These are phyloP conservation scores for Ehretia macrophylla DNA, from an alignment of 257 asterid genomes.

Conservation along the genomic window DNA sequence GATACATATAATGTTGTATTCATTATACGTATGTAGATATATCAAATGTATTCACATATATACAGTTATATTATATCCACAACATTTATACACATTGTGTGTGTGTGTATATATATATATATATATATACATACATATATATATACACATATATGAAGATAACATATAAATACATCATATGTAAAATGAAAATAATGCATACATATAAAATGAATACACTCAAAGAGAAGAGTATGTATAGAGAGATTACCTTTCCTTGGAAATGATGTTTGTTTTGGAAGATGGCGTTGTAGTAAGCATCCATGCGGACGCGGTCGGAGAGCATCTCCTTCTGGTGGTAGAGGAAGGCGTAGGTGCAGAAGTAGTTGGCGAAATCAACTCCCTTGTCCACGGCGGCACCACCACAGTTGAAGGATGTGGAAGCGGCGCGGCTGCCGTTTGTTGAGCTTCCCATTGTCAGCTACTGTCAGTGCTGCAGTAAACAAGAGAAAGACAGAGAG, in stretches of 20 bases:
- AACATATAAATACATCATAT: too few species aligned
- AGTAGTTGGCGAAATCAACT: constrained; percentile 91
- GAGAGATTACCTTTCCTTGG: constrained; percentile 1
- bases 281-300: constrained; percentile 78
- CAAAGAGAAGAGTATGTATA: too few species aligned
- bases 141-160: too few species aligned
- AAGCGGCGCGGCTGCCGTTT: constrained; percentile 24
- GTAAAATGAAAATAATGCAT: too few species aligned
- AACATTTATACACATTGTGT: too few species aligned
- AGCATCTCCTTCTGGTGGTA: constrained; percentile 99
- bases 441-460: constrained; percentile 56
- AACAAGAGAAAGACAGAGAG: background rate
- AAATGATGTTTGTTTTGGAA: constrained; percentile 81
- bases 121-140: too few species aligned
- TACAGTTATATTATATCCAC: too few species aligned
- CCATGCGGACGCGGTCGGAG: constrained; percentile 97
- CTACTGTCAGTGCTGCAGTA: background rate
- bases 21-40: too few species aligned
- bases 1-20: too few species aligned
- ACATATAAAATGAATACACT: background rate
- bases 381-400: constrained; percentile 59
- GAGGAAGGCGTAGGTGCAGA: constrained; percentile 88
- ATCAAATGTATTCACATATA: too few species aligned
- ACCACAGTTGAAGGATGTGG: constrained; percentile 8
- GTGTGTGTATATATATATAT: too few species aligned